Base-by-base conservation (phyloP, 441 rosid species). In the Pelargonium myrrhifolium region DNA sequence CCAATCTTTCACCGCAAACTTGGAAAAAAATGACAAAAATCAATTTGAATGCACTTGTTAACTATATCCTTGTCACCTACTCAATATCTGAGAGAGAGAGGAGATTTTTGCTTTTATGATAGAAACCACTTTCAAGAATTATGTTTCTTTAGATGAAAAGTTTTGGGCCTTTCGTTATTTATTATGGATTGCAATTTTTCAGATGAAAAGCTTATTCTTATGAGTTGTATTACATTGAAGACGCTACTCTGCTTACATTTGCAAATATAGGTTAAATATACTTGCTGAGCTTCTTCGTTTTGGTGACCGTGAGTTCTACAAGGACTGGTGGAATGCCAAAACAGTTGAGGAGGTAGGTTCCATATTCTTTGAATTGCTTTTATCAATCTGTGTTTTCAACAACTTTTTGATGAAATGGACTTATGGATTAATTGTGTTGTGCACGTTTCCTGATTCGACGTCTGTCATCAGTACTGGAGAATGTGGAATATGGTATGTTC, bases 291-390 rank as follows among this genome's bases (percentile, higher is more conserved):
- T 95, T 73, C 92, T 92, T 65, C 66, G 90, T 55, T 95, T 95
- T 65, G 99, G 99, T 77, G 99, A 95, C 74, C 90, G 99, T n/a
- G 99, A 92, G 78, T 95, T 95, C 75, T 95, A 95, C 79, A 92
- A 75, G 83, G 98, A 95, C 77, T 92, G 99, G 99, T 95, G 99
- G 99, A 95, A 95, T 85, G 99, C 99, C 76, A 84, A 81, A 82
- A 92, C 88, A 64, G 92, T 95, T n/a, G 96, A 86, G 64, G 99
- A 95, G 84, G 99, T 95, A 77, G 75, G 82, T 75, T 75, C 56
- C 15, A 5, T 51, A 59, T 47, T 21, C 64, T 59, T 61, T 11
- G 47, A 45, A 64, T 18, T 67, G 22, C 59, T 71, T 65, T 74
- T 61, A 68, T 62, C 39, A 21, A 12, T 69, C 68, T 37, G 35